Evolutionary conservation across 1,284 basidiomycete genomes (phyloP).

Genomic region (Microbotryum scabiosae): DNA sequence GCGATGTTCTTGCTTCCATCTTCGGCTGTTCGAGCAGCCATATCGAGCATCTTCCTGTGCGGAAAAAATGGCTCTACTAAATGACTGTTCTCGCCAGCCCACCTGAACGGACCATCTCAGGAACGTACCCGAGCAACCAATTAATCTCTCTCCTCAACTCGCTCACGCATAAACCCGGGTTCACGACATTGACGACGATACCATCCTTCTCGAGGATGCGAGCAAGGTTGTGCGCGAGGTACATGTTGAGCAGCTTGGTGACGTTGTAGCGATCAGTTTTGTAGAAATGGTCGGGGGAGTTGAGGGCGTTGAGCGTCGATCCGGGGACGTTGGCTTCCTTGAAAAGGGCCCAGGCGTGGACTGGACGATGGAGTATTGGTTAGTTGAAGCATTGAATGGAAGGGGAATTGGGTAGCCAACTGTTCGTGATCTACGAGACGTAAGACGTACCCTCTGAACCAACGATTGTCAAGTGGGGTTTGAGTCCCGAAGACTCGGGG

Average conservation of each 20-base stretch:
- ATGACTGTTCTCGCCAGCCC: too few relatives aligned
- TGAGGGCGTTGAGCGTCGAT: background rate
- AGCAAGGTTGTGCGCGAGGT: conserved; percentile 21
- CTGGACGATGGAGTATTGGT: background rate
- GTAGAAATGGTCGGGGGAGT: background rate
- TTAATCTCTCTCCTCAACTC: conserved; percentile 16
- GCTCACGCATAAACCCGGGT: conserved; percentile 30
- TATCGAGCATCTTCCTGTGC: conserved; percentile 2
- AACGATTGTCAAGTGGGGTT: conserved; percentile 26
- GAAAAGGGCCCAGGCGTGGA: conserved; percentile 21
- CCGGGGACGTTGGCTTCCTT: background rate
- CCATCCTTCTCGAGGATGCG: background rate
- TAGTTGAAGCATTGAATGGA: background rate
- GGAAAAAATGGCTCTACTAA: background rate
- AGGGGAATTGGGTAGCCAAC: background rate
- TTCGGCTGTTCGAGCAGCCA: conserved; percentile 5
- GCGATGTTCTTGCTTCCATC: conserved; percentile 11
- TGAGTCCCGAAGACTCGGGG: conserved; percentile 3
- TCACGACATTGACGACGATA: conserved; percentile 28
- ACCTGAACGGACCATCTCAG: background rate
- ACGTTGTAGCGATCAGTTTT: conserved; percentile 22
- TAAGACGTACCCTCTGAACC: conserved; percentile 13
- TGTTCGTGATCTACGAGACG: too few relatives aligned
- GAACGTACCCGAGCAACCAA: background rate
- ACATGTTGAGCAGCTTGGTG: conserved; percentile 25